A percentile compares a stretch with the other conserved stretches of the same genome.
phyloP scores from a whole-genome alignment of 2,329 filamentous ascomycete species.

The Xylariales sp. region DNA sequence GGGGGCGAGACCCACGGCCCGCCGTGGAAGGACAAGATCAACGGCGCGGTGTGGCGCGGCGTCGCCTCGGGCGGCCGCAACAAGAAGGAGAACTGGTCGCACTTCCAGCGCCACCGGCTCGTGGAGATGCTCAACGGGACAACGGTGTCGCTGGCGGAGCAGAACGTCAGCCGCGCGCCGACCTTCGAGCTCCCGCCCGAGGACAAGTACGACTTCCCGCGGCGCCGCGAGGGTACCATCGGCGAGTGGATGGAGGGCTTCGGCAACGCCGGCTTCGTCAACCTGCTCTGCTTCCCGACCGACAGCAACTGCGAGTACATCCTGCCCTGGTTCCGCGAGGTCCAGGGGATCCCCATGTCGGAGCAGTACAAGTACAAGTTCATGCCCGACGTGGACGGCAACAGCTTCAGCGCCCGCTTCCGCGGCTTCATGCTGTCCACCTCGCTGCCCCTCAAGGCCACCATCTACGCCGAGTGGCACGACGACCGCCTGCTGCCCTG shows the following conservation, averaged over 20 bases:
- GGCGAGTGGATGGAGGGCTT: slow-evolving; percentile 20
- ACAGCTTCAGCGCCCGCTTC: slow-evolving; percentile 46
- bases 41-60: slow-evolving; percentile 59
- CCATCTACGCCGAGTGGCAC: slow-evolving; percentile 62
- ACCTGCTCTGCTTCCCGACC: slow-evolving; percentile 22
- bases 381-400: slow-evolving; percentile 57
- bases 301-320: slow-evolving; percentile 17
- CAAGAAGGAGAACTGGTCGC: slow-evolving; percentile 55
- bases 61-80: slow-evolving; percentile 57
- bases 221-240: slow-evolving; percentile 20
- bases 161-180: slow-evolving; percentile 29
- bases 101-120: slow-evolving; percentile 69
- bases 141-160: slow-evolving; percentile 44
- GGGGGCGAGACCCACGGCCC: slow-evolving; percentile 52
- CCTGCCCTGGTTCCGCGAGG: slow-evolving; percentile 14
- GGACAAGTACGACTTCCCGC: slow-evolving; percentile 37
- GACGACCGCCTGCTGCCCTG: slow-evolving; percentile 56
- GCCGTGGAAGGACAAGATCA: slow-evolving; percentile 53
- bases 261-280: slow-evolving; percentile 21
- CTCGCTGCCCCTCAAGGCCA: slow-evolving; percentile 55
- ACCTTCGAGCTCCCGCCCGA: slow-evolving; percentile 45
- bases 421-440: slow-evolving; percentile 50
- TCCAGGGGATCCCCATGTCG: slow-evolving; percentile 21
- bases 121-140: slow-evolving; percentile 66
- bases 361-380: slow-evolving; percentile 44